phyloP scores from a whole-genome alignment of 441 rosid species.

The Melastoma candidum region DNA sequence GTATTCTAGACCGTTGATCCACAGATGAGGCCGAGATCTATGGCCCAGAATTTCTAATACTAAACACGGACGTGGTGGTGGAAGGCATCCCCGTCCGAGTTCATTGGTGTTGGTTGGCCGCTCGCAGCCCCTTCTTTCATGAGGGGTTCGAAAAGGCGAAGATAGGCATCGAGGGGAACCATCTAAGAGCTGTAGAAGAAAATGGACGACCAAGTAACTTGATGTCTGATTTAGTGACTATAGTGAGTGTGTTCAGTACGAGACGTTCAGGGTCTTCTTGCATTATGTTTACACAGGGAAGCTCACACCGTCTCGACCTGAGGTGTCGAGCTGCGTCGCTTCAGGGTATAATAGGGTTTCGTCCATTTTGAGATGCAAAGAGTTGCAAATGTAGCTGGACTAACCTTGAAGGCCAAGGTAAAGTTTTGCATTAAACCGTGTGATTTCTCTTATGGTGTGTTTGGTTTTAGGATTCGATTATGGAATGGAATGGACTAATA shows the following conservation, averaged over 20 bases:
- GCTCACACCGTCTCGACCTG: constrained; percentile 49
- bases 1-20: too few species aligned
- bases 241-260: constrained; percentile 51
- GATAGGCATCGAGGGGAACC: constrained; percentile 27
- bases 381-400: constrained; percentile 63
- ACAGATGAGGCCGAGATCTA: too few species aligned
- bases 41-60: too few species aligned
- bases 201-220: constrained; percentile 33
- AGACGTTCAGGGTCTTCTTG: constrained; percentile 64
- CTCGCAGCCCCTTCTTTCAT: constrained; percentile 60
- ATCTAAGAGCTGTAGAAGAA: constrained; percentile 22
- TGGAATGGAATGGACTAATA: too few species aligned
- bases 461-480: background rate
- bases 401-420: constrained; percentile 91
- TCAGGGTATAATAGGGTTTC: constrained; percentile 31
- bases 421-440: background rate
- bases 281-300: constrained; percentile 68
- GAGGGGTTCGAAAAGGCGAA: constrained; percentile 44
- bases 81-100: constrained; percentile 52
- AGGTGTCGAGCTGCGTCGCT: constrained; percentile 79
- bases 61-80: constrained; percentile 55
- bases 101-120: constrained; percentile 73
- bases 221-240: constrained; percentile 46
- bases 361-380: constrained; percentile 39
- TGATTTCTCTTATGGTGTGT: background rate